phyloP scores from a whole-genome alignment of 2,329 filamentous ascomycete genomes.

The Fusarium anguioides region DNA sequence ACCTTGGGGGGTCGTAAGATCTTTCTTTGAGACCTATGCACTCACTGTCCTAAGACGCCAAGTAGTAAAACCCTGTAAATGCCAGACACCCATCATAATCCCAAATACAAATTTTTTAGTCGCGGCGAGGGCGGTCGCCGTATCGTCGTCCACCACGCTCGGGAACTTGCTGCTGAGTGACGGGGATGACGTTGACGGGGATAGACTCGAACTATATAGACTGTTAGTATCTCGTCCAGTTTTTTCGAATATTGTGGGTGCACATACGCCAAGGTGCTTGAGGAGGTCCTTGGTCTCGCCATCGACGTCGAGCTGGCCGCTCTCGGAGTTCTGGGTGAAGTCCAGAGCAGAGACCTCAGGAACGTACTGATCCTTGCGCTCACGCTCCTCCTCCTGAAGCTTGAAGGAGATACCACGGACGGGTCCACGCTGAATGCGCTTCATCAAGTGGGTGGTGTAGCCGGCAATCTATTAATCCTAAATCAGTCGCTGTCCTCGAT shows the following conservation, averaged over 20 bases:
- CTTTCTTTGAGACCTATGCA: constrained; percentile 69
- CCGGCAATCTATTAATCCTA: constrained; percentile 80
- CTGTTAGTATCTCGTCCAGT: constrained; percentile 45
- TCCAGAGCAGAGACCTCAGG: constrained; percentile 98
- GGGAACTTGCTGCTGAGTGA: constrained; percentile 86
- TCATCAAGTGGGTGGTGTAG: constrained; percentile 99
- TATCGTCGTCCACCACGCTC: constrained; percentile 84
- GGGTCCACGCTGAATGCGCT: constrained; percentile 99
- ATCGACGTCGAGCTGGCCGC: constrained; percentile 93
- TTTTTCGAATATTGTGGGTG: background rate
- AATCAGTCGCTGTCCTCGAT: constrained; percentile 33
- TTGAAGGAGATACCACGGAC: constrained; percentile 99
- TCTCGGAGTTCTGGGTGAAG: constrained; percentile 94
- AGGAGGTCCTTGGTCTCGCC: constrained; percentile 98
- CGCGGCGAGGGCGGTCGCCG: constrained; percentile 67
- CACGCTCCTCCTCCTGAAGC: constrained; percentile 99
- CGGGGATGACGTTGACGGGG: constrained; percentile 93
- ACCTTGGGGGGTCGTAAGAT: constrained; percentile 77
- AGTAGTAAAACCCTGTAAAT: constrained; percentile 59
- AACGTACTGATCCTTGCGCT: constrained; percentile 99
- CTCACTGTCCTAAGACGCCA: constrained; percentile 70
- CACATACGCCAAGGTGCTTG: constrained; percentile 97
- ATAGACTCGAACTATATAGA: constrained; percentile 87
- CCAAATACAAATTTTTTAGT: constrained; percentile 52
- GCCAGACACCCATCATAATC: constrained; percentile 55